Conservation (phyloP, 441 rosid species). For the Euphorbia corollata region DNA sequence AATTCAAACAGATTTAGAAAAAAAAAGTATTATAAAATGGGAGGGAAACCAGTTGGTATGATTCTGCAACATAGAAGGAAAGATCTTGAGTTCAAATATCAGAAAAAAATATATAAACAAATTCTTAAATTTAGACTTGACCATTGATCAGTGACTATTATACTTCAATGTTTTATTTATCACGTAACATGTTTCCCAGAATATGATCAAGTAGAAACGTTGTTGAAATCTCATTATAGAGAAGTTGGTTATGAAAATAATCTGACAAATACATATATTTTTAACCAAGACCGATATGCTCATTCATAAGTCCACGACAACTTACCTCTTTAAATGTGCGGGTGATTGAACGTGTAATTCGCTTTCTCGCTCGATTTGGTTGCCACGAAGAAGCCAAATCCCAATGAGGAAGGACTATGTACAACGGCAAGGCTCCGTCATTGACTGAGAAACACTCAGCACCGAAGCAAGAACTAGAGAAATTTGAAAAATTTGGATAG, state of each 20-base stretch:
- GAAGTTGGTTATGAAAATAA: not conserved
- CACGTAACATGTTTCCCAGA: too few species aligned
- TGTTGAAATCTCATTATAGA: not conserved
- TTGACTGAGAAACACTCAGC: too few species aligned
- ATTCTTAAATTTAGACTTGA: too few species aligned
- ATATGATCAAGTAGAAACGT: not conserved
- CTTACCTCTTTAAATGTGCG: not conserved
- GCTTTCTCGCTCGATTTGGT: not conserved
- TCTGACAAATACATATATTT: not conserved
- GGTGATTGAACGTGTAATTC: not conserved
- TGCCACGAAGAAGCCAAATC: not conserved
- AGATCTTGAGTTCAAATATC: too few species aligned
- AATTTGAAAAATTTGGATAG: constrained; percentile 30
- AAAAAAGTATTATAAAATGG: too few species aligned
- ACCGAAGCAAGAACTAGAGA: constrained; percentile 17
- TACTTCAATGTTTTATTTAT: too few species aligned
- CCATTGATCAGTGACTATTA: too few species aligned
- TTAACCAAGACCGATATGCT: constrained; percentile 6
- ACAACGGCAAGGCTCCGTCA: too few species aligned
- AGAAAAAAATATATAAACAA: too few species aligned
- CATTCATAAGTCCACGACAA: constrained; percentile 3
- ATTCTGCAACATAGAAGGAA: too few species aligned
- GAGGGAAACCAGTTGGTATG: too few species aligned
- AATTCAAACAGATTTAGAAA: too few species aligned
- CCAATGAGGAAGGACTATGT: constrained; percentile 3